phyloP scores from a whole-genome alignment of 306 rosid species.

The Rubus parviflorus region DNA sequence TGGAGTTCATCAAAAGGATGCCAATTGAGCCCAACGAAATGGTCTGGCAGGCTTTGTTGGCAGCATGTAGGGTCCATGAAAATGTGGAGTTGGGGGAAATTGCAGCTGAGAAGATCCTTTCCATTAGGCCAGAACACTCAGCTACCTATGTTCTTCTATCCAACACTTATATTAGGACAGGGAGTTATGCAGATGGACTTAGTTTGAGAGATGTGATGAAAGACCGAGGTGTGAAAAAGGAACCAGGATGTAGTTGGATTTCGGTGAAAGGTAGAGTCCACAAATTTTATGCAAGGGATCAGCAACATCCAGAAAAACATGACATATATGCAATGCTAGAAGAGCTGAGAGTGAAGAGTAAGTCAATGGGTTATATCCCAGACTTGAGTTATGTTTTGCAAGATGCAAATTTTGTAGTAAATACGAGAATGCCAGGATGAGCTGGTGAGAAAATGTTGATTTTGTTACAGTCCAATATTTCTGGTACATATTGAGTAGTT shows the following conservation, averaged over 20 bases:
- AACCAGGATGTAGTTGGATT: neutral
- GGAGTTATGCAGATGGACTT: neutral
- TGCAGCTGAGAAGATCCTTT: conserved; percentile 33
- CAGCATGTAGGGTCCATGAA: conserved; percentile 42
- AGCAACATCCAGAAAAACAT: neutral
- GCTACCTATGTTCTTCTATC: conserved; percentile 31
- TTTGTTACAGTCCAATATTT: no score
- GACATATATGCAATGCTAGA: neutral
- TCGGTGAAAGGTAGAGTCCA: neutral
- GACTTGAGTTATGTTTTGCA: no score
- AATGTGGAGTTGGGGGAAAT: conserved; percentile 37
- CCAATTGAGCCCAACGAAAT: conserved; percentile 39
- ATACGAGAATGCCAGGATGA: no score
- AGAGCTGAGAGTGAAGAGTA: no score
- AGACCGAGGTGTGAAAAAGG: neutral
- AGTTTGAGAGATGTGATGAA: neutral
- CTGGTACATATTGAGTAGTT: no score
- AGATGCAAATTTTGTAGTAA: no score
- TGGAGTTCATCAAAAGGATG: conserved; percentile 42
- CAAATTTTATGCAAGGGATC: neutral
- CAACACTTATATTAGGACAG: conserved; percentile 22
- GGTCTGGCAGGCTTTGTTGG: conserved; percentile 44
- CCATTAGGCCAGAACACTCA: conserved; percentile 22
- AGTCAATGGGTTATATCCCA: no score
- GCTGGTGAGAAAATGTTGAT: no score